Evolutionary conservation across 2,329 filamentous ascomycete genomes (phyloP).

Genomic region (Anisogramma anomala): DNA sequence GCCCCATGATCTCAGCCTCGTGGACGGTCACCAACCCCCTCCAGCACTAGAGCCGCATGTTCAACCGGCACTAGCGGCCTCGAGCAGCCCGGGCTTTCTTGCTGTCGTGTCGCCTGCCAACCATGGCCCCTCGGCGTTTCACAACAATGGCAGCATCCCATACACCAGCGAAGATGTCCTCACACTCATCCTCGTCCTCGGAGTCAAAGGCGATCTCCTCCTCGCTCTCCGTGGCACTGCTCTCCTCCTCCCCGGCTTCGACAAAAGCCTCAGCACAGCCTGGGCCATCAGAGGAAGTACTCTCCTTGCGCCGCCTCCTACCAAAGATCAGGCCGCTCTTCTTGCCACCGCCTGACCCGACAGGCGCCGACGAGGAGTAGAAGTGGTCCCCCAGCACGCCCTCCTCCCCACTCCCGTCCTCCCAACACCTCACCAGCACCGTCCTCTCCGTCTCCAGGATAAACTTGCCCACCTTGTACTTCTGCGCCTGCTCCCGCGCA

Average conservation of each 20-base stretch:
- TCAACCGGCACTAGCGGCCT: conserved; percentile 3
- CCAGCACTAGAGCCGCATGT: not conserved
- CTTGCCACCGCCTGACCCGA: conserved; percentile 4
- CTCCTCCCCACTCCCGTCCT: conserved; percentile 24
- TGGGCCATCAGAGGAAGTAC: conserved; percentile 6
- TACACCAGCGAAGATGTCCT: conserved; percentile 50
- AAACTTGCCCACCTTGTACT: conserved; percentile 59
- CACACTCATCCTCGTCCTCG: conserved; percentile 54
- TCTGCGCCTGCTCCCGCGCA: conserved; percentile 45
- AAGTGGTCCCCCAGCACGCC: conserved; percentile 3
- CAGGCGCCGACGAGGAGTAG: conserved; percentile 14
- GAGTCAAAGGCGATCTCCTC: conserved; percentile 46
- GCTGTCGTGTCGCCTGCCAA: conserved; percentile 9
- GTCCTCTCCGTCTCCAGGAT: conserved; percentile 53
- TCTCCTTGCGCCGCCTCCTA: conserved; percentile 11
- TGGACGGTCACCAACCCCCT: not conserved
- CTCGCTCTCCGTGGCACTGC: conserved; percentile 9
- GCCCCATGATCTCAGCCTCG: not conserved
- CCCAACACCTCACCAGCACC: conserved; percentile 42
- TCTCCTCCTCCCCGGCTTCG: conserved; percentile 14
- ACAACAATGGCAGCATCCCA: conserved; percentile 47
- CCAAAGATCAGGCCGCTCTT: conserved; percentile 11
- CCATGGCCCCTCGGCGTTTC: conserved; percentile 31
- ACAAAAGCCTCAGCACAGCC: conserved; percentile 3
- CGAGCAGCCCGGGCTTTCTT: not conserved